phyloP scores from a whole-genome alignment of 306 rosid species.

The Betula pendula region DNA sequence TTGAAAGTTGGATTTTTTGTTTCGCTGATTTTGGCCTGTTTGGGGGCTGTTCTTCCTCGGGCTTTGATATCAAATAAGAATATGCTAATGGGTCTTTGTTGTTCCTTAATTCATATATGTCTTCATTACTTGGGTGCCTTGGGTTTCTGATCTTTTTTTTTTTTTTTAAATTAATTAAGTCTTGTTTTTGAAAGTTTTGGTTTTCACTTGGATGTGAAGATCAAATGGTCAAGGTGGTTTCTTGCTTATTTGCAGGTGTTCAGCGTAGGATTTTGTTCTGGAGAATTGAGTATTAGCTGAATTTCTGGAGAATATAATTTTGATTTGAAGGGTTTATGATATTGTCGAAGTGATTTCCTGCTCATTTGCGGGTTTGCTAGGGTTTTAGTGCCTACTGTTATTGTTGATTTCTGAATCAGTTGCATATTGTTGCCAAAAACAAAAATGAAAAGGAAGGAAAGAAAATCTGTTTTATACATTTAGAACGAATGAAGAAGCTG shows the following conservation, averaged over 20 bases:
- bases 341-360: background rate
- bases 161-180: too few relatives aligned
- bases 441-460: background rate
- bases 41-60: background rate
- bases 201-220: conserved; percentile 7
- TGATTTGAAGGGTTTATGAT: background rate
- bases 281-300: background rate
- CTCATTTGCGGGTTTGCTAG: background rate
- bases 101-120: background rate
- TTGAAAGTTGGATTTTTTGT: background rate
- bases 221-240: conserved; percentile 4
- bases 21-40: conserved; percentile 1
- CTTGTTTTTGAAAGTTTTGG: background rate
- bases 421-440: background rate
- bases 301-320: background rate
- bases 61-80: background rate
- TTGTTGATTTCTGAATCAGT: background rate
- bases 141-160: background rate
- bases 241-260: background rate
- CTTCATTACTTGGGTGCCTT: background rate
- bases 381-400: background rate
- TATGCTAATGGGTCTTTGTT: background rate
- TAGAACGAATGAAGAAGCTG: too few relatives aligned
- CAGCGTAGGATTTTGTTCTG: background rate
- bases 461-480: background rate